Conservation (phyloP, 208 protist genomes). For the Angomonas ambiguus region DNA sequence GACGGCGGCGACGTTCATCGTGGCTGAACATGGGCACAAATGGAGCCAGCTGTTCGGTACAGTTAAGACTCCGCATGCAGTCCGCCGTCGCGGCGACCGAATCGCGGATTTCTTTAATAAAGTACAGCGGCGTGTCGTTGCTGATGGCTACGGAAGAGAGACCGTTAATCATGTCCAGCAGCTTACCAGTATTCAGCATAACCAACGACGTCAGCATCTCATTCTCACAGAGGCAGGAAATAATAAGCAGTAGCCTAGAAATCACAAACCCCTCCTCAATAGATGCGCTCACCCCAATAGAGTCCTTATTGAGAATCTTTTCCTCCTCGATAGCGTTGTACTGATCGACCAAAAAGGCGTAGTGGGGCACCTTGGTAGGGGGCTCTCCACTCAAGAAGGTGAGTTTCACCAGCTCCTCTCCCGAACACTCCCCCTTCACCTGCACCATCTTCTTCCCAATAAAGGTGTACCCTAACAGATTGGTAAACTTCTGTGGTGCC, state of each 20-base stretch:
- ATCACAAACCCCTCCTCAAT: slow-evolving; percentile 82
- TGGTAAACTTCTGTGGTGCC: slow-evolving; percentile 9
- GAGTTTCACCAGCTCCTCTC: slow-evolving; percentile 19
- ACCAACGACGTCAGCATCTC: slow-evolving; percentile 60
- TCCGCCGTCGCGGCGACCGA: slow-evolving; percentile 56
- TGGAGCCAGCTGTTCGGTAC: slow-evolving; percentile 24
- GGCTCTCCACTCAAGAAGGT: slow-evolving; percentile 32
- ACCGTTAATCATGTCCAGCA: slow-evolving; percentile 59
- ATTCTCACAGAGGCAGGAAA: slow-evolving; percentile 81
- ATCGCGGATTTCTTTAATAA: slow-evolving; percentile 69
- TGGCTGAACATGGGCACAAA: slow-evolving; percentile 63
- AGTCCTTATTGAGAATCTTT: slow-evolving; percentile 33
- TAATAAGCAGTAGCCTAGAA: slow-evolving; percentile 74
- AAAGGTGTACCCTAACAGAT: slow-evolving; percentile 61
- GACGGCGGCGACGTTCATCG: slow-evolving; percentile 37
- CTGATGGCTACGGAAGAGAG: slow-evolving; percentile 65
- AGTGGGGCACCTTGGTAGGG: slow-evolving; percentile 28
- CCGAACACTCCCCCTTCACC: background rate
- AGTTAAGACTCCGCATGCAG: slow-evolving; percentile 23
- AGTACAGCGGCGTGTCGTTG: slow-evolving; percentile 68
- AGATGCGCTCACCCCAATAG: slow-evolving; percentile 32
- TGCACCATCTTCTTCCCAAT: slow-evolving; percentile 58
- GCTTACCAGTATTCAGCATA: slow-evolving; percentile 32
- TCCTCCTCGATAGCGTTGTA: slow-evolving; percentile 50
- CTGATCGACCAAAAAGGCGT: slow-evolving; percentile 48